Evolutionary conservation across 2,329 filamentous ascomycete genomes (phyloP).

Genomic region (Sordariomycetes sp.): DNA sequence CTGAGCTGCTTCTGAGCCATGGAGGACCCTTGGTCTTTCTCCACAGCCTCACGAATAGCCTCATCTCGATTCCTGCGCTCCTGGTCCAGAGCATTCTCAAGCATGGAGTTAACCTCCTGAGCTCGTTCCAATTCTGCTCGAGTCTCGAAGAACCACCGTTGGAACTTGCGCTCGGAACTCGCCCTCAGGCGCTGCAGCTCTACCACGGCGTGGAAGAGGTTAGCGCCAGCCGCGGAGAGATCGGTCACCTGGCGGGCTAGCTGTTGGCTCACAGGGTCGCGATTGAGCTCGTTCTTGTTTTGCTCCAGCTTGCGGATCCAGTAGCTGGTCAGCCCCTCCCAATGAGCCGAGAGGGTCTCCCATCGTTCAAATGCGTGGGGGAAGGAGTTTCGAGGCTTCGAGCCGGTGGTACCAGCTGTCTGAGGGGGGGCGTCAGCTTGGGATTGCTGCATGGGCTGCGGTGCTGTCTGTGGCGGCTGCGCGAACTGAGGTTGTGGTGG

Average conservation of each 20-base stretch:
- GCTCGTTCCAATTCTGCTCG: conserved; percentile 77
- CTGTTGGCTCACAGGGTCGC: conserved; percentile 77
- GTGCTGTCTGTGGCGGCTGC: conserved; percentile 3
- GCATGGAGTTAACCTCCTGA: conserved; percentile 70
- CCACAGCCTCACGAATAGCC: conserved; percentile 55
- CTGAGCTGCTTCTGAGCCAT: conserved; percentile 70
- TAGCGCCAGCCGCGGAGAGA: conserved; percentile 92
- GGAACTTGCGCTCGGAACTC: conserved; percentile 94
- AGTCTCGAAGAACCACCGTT: conserved; percentile 97
- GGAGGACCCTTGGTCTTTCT: conserved; percentile 61
- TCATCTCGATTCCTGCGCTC: conserved; percentile 65
- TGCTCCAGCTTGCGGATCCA: conserved; percentile 92
- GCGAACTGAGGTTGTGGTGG: conserved; percentile 8
- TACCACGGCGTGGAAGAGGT: conserved; percentile 94
- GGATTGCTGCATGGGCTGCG: neutral
- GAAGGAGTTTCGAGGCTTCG: conserved; percentile 59
- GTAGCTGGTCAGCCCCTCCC: conserved; percentile 94
- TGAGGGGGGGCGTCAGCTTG: conserved; percentile 2
- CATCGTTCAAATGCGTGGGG: conserved; percentile 96
- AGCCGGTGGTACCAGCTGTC: conserved; percentile 8
- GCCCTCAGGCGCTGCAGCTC: conserved; percentile 89
- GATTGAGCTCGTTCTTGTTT: conserved; percentile 76
- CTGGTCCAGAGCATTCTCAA: conserved; percentile 66
- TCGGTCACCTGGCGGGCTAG: conserved; percentile 92
- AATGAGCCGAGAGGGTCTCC: conserved; percentile 94